Base-by-base conservation (phyloP, 2,329 filamentous ascomycete genomes). In the Penicillium sp. region DNA sequence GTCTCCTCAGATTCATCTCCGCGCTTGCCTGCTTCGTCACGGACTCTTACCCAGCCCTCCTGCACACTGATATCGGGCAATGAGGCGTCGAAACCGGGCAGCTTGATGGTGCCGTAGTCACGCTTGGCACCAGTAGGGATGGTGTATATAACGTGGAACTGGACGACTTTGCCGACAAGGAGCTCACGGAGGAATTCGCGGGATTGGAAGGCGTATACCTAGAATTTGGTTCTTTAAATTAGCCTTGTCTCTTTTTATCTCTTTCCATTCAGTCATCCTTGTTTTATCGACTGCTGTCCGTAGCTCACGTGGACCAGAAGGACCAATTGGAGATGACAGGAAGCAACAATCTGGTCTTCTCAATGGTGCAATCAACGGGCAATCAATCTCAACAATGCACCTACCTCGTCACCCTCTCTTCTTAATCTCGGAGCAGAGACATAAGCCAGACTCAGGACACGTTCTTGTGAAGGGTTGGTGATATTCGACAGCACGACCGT, bases 11-110 rank as follows among this genome's bases (percentile, higher is more conserved):
- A 86, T 57, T 97, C 92, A 63, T 97, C 92, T 71, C 93, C 94
- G 14, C 74, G 73, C 63, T 89, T 88, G 59, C 92, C 92, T 57
- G 93, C 92, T 74, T 99, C 94, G 68, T 99, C 94, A 61, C 94
- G 87, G 58, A 99, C 84, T 78, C 94, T 96, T 61, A 92, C 79
- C 92, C 92, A 97, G 63, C 94, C 94, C 67, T 92, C 90, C 70
- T 90, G 87, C 61, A 97, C 85, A 56, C 89, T 83, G 60, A 89
- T 85, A 61, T 97, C 92, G 18, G 94, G 92, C 49, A 99, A 76
- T 54, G 85, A 85, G 48, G 91, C 91, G 67, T 90, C 88, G 39
- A 72, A 74, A 29, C 66, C 72, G 60, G 88, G 86, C 51, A 97
- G 81, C 61, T 85, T 84, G 58, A 91, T 87, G 61, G 86, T 83